These are phyloP conservation scores for Phialophora macrospora DNA, from an alignment of 2,329 filamentous ascomycete genomes.

Conservation along the genomic window DNA sequence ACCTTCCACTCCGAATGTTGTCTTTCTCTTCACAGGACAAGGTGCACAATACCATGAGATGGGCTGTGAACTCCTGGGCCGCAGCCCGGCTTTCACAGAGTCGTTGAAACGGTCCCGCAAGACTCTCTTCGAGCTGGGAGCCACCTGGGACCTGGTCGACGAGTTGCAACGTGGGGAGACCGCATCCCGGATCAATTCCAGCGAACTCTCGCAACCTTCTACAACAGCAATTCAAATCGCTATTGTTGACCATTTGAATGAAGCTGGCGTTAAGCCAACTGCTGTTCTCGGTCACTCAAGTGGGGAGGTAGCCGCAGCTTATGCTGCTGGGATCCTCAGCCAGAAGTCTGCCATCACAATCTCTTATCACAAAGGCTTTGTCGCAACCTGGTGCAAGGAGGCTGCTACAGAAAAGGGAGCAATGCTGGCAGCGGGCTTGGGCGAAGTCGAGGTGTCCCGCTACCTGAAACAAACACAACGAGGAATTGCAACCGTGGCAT, in stretches of 20 bases:
- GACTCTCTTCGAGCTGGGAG: constrained; percentile 10
- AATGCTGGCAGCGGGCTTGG: constrained; percentile 44
- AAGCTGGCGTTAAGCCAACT: constrained; percentile 39
- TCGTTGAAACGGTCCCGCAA: constrained; percentile 22
- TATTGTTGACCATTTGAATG: constrained; percentile 42
- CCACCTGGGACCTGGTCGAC: too few relatives aligned
- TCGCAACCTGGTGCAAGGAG: too few relatives aligned
- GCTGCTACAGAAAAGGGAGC: too few relatives aligned
- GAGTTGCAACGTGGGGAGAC: too few relatives aligned
- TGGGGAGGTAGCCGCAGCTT: constrained; percentile 48
- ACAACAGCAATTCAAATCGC: constrained; percentile 46
- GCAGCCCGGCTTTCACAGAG: constrained; percentile 32
- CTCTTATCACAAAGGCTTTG: constrained; percentile 40
- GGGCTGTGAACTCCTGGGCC: constrained; percentile 43
- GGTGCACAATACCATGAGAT: constrained; percentile 46
- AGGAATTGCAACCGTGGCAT: constrained; percentile 37
- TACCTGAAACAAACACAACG: constrained; percentile 14
- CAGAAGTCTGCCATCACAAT: constrained; percentile 29
- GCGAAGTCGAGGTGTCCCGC: constrained; percentile 20
- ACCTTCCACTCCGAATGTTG: constrained; percentile 17
- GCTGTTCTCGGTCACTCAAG: constrained; percentile 45
- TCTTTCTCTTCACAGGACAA: constrained; percentile 47
- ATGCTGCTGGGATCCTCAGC: constrained; percentile 39
- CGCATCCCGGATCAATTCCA: too few relatives aligned
- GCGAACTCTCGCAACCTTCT: constrained; percentile 39